Evolutionary conservation across 2,329 filamentous ascomycete species (phyloP).

Genomic region (Bisporella sp.): DNA sequence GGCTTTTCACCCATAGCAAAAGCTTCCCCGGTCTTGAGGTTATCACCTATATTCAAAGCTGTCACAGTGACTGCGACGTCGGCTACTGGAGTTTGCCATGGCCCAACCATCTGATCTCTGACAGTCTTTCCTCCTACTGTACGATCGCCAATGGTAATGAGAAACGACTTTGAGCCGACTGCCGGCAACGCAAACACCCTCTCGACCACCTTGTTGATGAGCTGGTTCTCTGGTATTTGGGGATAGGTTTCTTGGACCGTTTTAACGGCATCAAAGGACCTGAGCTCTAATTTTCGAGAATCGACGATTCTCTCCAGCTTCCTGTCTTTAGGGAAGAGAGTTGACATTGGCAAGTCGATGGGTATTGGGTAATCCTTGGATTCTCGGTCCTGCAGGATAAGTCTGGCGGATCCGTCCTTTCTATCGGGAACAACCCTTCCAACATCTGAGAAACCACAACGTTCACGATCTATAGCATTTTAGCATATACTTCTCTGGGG

Average conservation of each 20-base stretch:
- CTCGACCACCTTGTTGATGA: constrained; percentile 61
- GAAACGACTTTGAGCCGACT: constrained; percentile 93
- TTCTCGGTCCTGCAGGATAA: constrained; percentile 77
- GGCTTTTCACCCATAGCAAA: constrained; percentile 97
- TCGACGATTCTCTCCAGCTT: constrained; percentile 70
- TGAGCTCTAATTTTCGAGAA: constrained; percentile 60
- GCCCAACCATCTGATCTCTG: constrained; percentile 92
- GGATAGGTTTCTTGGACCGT: constrained; percentile 53
- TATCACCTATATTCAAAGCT: constrained; percentile 59
- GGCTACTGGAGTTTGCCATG: constrained; percentile 90
- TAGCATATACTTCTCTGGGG: constrained; percentile 1
- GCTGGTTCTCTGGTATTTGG: constrained; percentile 27
- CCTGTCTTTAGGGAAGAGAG: constrained; percentile 82
- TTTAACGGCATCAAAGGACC: constrained; percentile 60
- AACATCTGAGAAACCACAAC: constrained; percentile 88
- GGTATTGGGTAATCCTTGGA: constrained; percentile 67
- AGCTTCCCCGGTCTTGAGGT: constrained; percentile 78
- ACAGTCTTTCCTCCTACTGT: constrained; percentile 84
- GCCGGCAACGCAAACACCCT: constrained; percentile 78
- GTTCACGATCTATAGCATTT: constrained; percentile 56
- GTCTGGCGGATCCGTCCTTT: constrained; percentile 56
- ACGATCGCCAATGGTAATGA: constrained; percentile 93
- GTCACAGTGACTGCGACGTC: constrained; percentile 91
- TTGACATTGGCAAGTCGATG: constrained; percentile 84
- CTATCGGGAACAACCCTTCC: constrained; percentile 63